phyloP scores from a whole-genome alignment of 1,284 basidiomycete species.

The Heterobasidion annosum region DNA sequence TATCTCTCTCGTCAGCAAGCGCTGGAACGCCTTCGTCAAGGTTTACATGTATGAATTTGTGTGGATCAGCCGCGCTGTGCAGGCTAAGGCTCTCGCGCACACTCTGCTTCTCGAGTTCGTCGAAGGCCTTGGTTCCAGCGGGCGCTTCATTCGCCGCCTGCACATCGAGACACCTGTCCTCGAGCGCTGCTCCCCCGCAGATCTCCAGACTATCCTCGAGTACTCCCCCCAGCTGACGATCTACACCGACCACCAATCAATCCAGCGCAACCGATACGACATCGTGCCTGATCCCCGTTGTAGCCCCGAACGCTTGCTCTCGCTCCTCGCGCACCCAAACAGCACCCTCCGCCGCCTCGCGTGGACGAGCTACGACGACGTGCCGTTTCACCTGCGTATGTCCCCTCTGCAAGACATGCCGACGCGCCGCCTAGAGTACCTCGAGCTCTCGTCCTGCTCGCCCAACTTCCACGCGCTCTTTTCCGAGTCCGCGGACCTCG shows the following conservation, averaged over 20 bases:
- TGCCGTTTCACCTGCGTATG: constrained; percentile 48
- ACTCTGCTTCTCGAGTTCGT: constrained; percentile 41
- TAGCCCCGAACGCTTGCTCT: constrained; percentile 45
- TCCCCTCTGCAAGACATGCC: constrained; percentile 41
- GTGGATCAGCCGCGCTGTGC: constrained; percentile 51
- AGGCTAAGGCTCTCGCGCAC: constrained; percentile 49
- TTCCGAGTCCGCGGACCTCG: constrained; percentile 15
- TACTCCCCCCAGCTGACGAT: constrained; percentile 48
- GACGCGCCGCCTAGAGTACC: constrained; percentile 38
- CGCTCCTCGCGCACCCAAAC: constrained; percentile 44
- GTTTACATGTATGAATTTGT: constrained; percentile 56
- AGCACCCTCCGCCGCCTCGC: constrained; percentile 44
- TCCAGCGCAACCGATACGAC: constrained; percentile 42
- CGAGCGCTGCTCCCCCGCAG: constrained; percentile 55
- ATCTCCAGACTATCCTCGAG: constrained; percentile 57
- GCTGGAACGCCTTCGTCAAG: constrained; percentile 44
- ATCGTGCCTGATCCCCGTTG: constrained; percentile 34
- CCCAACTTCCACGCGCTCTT: constrained; percentile 17
- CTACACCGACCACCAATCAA: constrained; percentile 54
- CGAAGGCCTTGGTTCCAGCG: constrained; percentile 27
- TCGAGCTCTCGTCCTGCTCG: constrained; percentile 46
- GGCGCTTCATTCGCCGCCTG: constrained; percentile 48
- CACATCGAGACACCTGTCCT: constrained; percentile 63
- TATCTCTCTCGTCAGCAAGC: constrained; percentile 43
- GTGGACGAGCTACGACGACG: constrained; percentile 65